These are phyloP conservation scores for Auricularia sp. DNA, from an alignment of 768 basidiomycete species.

Conservation along the genomic window DNA sequence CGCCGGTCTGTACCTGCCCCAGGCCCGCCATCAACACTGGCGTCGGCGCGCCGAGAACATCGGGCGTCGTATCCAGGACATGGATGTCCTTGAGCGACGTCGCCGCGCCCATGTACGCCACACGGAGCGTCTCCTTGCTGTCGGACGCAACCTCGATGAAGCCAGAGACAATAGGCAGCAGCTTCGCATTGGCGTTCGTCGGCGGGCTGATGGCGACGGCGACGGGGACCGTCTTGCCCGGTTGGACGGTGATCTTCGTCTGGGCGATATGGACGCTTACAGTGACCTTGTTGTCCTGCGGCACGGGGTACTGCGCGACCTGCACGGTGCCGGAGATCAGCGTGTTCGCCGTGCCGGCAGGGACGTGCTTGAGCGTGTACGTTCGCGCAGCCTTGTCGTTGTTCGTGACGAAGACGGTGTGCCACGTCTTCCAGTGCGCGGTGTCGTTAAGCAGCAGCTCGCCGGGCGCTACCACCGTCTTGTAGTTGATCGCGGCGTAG, in stretches of 20 bases:
- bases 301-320: neutral
- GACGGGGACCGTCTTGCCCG: slow-evolving; percentile 32
- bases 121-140: slow-evolving; percentile 3
- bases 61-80: neutral
- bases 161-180: slow-evolving; percentile 51
- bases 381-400: neutral
- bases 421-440: neutral
- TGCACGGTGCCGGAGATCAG: neutral
- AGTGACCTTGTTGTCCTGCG: neutral
- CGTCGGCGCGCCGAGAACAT: neutral
- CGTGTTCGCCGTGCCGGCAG: slow-evolving; percentile 1
- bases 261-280: neutral
- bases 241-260: slow-evolving; percentile 30
- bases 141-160: slow-evolving; percentile 29
- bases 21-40: neutral
- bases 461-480: slow-evolving; percentile 19
- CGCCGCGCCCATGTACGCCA: slow-evolving; percentile 2
- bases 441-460: slow-evolving; percentile 26
- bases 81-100: neutral
- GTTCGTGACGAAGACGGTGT: slow-evolving; percentile 1
- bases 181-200: slow-evolving; percentile 25
- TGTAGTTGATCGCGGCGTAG: slow-evolving; percentile 19
- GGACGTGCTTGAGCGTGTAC: slow-evolving; percentile 1
- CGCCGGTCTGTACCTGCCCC: no score
- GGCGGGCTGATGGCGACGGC: slow-evolving; percentile 39